These are phyloP conservation scores for Colletotrichum navitas DNA, from an alignment of 2,329 filamentous ascomycete genomes.

Conservation along the genomic window DNA sequence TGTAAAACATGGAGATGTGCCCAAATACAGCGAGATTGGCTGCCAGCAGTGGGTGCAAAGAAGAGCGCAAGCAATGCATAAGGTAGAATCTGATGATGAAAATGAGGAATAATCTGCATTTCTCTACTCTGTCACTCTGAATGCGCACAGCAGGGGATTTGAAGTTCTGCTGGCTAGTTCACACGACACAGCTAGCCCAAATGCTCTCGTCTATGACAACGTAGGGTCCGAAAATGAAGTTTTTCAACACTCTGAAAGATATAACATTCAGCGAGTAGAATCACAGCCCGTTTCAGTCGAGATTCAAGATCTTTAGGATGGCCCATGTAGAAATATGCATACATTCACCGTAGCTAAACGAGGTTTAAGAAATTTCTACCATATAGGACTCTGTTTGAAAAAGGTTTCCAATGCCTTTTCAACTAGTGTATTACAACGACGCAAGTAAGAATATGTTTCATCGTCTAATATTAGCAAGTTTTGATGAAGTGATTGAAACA, in stretches of 20 bases:
- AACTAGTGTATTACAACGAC: too few species aligned
- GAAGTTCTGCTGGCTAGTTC: not conserved
- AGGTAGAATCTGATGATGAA: conserved; percentile 39
- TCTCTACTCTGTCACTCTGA: not conserved
- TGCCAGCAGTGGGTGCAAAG: conserved; percentile 56
- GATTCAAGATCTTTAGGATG: not conserved
- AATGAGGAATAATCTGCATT: not conserved
- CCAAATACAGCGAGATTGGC: conserved; percentile 55
- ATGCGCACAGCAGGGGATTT: not conserved
- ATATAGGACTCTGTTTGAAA: too few species aligned
- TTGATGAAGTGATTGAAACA: too few species aligned
- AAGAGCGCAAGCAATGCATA: conserved; percentile 52
- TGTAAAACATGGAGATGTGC: conserved; percentile 49
- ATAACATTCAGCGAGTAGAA: not conserved
- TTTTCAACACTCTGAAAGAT: not conserved
- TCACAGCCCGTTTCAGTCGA: not conserved
- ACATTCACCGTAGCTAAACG: too few species aligned
- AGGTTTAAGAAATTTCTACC: too few species aligned
- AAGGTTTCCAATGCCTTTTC: too few species aligned
- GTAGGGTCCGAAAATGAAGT: not conserved
- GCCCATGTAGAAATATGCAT: not conserved
- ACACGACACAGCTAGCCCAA: not conserved
- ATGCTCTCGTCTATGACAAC: not conserved
- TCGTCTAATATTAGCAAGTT: too few species aligned
- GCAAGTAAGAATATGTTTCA: too few species aligned